A percentile compares a stretch with the other conserved stretches of the same genome.
Evolutionary conservation across 2,329 filamentous ascomycete genomes (phyloP).

Genomic region (Alternaria arbusti): DNA sequence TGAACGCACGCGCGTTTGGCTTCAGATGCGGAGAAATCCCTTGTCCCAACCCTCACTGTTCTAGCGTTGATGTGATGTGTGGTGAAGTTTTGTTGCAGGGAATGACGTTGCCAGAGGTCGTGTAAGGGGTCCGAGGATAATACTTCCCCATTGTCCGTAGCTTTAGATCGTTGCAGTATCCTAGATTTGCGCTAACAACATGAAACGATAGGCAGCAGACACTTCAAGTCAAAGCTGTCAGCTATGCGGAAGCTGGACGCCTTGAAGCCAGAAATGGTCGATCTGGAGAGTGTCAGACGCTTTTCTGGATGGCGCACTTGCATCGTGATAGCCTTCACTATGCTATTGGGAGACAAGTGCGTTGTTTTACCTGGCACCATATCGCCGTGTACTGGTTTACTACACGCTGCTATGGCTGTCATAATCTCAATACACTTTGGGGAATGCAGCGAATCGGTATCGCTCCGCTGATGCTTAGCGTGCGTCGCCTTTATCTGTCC

Average conservation of each 20-base stretch:
- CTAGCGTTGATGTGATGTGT: background rate
- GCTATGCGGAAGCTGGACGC: background rate
- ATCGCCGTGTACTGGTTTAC: background rate
- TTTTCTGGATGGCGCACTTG: background rate
- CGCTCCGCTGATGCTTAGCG: background rate
- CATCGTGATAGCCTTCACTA: too few relatives aligned
- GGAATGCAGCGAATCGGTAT: background rate
- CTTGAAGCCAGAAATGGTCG: background rate
- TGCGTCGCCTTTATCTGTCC: background rate
- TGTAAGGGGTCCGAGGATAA: background rate
- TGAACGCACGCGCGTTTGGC: background rate
- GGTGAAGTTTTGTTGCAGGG: background rate
- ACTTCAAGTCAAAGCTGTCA: background rate
- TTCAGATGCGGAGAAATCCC: background rate
- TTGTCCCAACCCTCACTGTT: background rate
- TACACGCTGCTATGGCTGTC: background rate
- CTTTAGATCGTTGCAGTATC: background rate
- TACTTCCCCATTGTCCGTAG: background rate
- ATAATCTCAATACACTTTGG: background rate
- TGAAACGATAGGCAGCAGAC: slow-evolving; percentile 1
- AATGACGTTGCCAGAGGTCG: background rate
- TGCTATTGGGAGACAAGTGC: too few relatives aligned
- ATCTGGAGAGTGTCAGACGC: background rate
- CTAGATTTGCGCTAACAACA: background rate
- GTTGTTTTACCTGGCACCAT: background rate